phyloP scores from a whole-genome alignment of 805 yeast species.

The Cyberlindnera galapagoensis region DNA sequence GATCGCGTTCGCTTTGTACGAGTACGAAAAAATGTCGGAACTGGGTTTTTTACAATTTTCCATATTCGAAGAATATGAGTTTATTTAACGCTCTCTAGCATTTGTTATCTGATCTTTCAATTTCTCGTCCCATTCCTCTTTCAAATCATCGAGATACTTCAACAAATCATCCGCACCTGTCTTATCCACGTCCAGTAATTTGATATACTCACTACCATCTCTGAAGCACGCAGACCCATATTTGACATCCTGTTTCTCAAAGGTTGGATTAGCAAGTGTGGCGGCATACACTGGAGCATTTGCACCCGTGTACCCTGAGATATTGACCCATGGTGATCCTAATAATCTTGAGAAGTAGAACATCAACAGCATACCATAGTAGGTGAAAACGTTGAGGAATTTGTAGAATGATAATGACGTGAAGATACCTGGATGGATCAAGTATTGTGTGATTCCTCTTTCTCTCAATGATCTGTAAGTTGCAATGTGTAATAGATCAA shows the following conservation, averaged over 20 bases:
- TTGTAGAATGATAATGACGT: constrained; percentile 74
- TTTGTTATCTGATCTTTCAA: constrained; percentile 65
- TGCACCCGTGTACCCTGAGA: constrained; percentile 85
- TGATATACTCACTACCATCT: constrained; percentile 60
- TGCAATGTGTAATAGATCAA: constrained; percentile 77
- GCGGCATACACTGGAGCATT: constrained; percentile 76
- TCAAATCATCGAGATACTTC: constrained; percentile 51
- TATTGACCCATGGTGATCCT: constrained; percentile 88
- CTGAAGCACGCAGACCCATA: constrained; percentile 69
- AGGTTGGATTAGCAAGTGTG: constrained; percentile 40
- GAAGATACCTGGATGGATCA: constrained; percentile 93
- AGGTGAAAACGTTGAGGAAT: constrained; percentile 71
- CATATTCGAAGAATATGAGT: too few relatives aligned
- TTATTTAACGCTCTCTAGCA: constrained; percentile 15
- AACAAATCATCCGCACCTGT: constrained; percentile 64
- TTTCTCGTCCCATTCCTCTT: constrained; percentile 65
- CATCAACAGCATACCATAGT: constrained; percentile 76
- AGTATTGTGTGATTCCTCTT: constrained; percentile 60
- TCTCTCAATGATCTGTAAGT: constrained; percentile 47
- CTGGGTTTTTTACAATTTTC: too few relatives aligned
- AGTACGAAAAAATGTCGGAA: too few relatives aligned
- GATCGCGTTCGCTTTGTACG: too few relatives aligned
- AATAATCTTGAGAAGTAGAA: constrained; percentile 76
- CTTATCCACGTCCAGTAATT: constrained; percentile 46
- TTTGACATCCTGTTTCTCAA: constrained; percentile 43